Percentiles rank a stretch among this genome's conserved stretches.
Conservation (phyloP, 1,284 basidiomycete genomes). For the Cystobasidiaceae sp. region DNA sequence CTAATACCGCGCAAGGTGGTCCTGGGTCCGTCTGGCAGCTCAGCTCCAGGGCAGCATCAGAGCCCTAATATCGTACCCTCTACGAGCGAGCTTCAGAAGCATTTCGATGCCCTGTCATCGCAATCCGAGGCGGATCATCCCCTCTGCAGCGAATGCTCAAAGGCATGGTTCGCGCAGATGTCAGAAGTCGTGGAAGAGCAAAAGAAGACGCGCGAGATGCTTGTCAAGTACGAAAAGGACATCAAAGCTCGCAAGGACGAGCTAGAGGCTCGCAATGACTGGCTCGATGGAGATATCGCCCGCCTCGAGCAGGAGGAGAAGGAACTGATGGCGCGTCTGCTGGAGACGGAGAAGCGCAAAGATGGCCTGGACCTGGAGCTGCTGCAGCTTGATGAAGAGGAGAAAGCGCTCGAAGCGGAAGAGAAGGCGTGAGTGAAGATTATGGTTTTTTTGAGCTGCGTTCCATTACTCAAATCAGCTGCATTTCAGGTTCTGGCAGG, state of each 20-base stretch:
- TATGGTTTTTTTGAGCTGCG: not conserved
- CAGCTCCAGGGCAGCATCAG: conserved; percentile 3
- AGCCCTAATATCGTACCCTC: no score
- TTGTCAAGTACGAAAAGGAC: conserved; percentile 84
- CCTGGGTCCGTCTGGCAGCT: conserved; percentile 50
- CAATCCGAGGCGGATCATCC: conserved; percentile 87
- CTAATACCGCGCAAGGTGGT: conserved; percentile 26
- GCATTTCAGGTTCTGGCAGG: conserved; percentile 70
- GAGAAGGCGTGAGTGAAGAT: conserved; percentile 61
- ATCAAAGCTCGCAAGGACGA: conserved; percentile 53
- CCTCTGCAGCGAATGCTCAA: conserved; percentile 88
- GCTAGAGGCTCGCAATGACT: conserved; percentile 3
- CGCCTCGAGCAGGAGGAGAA: conserved; percentile 50
- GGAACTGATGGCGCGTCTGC: conserved; percentile 44
- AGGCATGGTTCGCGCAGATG: conserved; percentile 69
- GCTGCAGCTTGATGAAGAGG: conserved; percentile 40
- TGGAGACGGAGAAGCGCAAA: conserved; percentile 55
- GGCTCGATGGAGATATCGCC: conserved; percentile 17
- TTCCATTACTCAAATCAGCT: not conserved
- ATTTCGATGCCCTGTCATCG: conserved; percentile 73
- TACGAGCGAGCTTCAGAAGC: conserved; percentile 38
- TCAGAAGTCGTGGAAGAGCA: conserved; percentile 73
- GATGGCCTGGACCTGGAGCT: conserved; percentile 42
- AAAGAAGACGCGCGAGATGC: conserved; percentile 84
- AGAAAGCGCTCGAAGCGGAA: conserved; percentile 52